Evolutionary conservation across 2,329 filamentous ascomycete species (phyloP), one percentile per base, ranked within the genome.

Genomic region (Podosphaera leucotricha): DNA sequence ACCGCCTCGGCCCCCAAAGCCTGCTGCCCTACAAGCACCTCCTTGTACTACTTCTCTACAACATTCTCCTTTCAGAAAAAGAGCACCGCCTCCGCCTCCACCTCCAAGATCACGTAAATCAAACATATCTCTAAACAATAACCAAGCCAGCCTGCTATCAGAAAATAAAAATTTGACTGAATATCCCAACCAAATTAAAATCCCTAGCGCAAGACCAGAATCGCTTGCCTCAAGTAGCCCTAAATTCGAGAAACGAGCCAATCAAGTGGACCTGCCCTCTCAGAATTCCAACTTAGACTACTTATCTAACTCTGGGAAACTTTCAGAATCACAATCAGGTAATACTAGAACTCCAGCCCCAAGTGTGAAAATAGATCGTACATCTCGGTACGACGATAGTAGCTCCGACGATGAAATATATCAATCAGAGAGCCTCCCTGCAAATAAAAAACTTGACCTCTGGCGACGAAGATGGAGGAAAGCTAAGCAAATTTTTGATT

Each of bases 391-490:
- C 43, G 50, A 50, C 41, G 46, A 50, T 22, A 52, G 57, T 37
- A 48, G 49, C 35, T 51, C 54, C 2, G 49, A 56, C 30, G 53
- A 59, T 44, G 53, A 59, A 44, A 47, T 50, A 13, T 46, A 48
- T 36, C 39, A 49, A 30, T 26, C 42, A 13, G 50, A 47, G 15
- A 47, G 42, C 19, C 50, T 47, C 21, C 52, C 54, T 36, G 51
- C 51, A 41, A 82, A 73, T 58, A 83, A 79, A 61, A 78, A 81
- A 50, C 64, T 84, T 45, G 76, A 78, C 47, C 55, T 84, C 41
- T 90, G 81, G 82, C 66, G 68, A 48, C 68, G 75, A 45, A 64
- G 82, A 36, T 71, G 81, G 62, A 68, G 68, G 37, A 64, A 71
- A 38, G 80, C 81, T 2, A 73, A 79, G 49, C 63, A 73, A 24